Evolutionary conservation across 1,284 basidiomycete species (phyloP).

Genomic region (Malassezia vespertilionis): DNA sequence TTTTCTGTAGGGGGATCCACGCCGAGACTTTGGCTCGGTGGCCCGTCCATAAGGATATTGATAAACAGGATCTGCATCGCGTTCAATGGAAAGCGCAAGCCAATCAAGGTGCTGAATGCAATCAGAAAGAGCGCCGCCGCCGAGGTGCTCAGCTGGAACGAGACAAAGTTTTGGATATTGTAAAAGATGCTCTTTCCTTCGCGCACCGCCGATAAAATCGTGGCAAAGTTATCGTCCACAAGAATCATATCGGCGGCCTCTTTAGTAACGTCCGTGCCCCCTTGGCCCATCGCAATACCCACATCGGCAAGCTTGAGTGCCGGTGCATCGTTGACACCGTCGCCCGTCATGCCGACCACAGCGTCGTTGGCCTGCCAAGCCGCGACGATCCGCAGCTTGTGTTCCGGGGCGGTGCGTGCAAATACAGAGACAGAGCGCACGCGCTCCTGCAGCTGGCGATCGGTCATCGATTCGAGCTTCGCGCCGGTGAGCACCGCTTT

Average conservation of each 20-base stretch:
- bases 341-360: slow-evolving; percentile 94
- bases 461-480: slow-evolving; percentile 64
- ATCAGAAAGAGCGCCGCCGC: slow-evolving; percentile 89
- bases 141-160: slow-evolving; percentile 92
- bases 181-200: slow-evolving; percentile 96
- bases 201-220: slow-evolving; percentile 83
- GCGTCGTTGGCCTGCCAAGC: slow-evolving; percentile 78
- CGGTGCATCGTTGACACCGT: slow-evolving; percentile 94
- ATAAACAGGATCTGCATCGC: slow-evolving; percentile 98
- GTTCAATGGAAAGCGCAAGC: slow-evolving; percentile 81
- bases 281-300: slow-evolving; percentile 91
- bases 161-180: slow-evolving; percentile 95
- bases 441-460: slow-evolving; percentile 67
- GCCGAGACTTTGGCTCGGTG: slow-evolving; percentile 85
- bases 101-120: slow-evolving; percentile 78
- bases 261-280: slow-evolving; percentile 93
- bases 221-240: slow-evolving; percentile 93
- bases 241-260: slow-evolving; percentile 94
- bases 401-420: slow-evolving; percentile 83
- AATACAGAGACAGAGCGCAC: slow-evolving; percentile 76
- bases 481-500: slow-evolving; percentile 63
- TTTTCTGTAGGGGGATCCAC: slow-evolving; percentile 91
- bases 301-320: slow-evolving; percentile 97
- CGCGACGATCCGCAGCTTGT: slow-evolving; percentile 93
- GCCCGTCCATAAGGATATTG: slow-evolving; percentile 98